phyloP scores from a whole-genome alignment of 179 eudicot species.

The Beta corolliflora region DNA sequence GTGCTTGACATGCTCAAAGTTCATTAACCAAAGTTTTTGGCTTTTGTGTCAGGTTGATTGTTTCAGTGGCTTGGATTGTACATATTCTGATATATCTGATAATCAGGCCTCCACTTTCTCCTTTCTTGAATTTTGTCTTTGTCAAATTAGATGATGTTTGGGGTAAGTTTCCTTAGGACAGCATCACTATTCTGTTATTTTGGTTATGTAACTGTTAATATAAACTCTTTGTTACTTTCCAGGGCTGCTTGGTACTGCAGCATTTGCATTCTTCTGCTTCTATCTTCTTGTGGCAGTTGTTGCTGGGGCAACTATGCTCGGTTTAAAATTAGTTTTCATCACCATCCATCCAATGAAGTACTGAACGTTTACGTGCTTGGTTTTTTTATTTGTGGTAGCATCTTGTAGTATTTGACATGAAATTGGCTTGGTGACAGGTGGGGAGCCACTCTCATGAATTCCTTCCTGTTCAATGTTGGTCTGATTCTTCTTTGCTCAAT shows the following conservation, averaged over 20 bases:
- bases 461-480: conserved; percentile 92
- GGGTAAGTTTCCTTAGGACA: conserved; percentile 56
- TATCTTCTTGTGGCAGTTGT: conserved; percentile 92
- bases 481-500: conserved; percentile 98
- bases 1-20: conserved; percentile 11
- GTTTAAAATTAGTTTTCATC: conserved; percentile 85
- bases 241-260: conserved; percentile 97
- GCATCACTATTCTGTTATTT: neutral
- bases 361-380: conserved; percentile 16
- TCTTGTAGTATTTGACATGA: conserved; percentile 16
- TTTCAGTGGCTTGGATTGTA: conserved; percentile 94
- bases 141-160: conserved; percentile 88
- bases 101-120: conserved; percentile 85
- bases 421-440: conserved; percentile 59
- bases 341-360: conserved; percentile 99
- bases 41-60: conserved; percentile 71
- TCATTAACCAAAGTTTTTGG: conserved; percentile 8
- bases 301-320: conserved; percentile 97
- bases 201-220: conserved; percentile 15
- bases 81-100: conserved; percentile 92
- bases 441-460: conserved; percentile 99
- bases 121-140: conserved; percentile 89
- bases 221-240: conserved; percentile 32
- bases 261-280: conserved; percentile 99
- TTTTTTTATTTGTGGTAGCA: conserved; percentile 9